Conservation (phyloP, 441 rosid genomes). For the Gossypium schwendimanii region DNA sequence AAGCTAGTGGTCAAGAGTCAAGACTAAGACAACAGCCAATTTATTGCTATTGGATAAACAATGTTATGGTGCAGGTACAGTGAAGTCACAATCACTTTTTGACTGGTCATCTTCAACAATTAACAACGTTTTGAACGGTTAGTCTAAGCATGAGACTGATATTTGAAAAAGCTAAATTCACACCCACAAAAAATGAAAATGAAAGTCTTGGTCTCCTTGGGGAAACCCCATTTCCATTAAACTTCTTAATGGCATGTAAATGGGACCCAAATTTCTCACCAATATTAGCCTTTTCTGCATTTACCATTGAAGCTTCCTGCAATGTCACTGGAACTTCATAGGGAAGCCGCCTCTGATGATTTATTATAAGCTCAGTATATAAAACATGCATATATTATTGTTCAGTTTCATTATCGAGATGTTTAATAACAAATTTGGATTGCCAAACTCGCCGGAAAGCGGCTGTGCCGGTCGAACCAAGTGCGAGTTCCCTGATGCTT, state of each 20-base stretch:
- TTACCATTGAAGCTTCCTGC: slow-evolving; percentile 39
- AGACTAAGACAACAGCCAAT: too few species aligned
- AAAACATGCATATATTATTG: background rate
- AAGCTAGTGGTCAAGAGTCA: background rate
- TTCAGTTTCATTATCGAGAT: background rate
- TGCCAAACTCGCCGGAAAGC: slow-evolving; percentile 25
- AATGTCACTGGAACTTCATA: slow-evolving; percentile 25
- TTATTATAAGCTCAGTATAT: background rate
- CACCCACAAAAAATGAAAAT: background rate
- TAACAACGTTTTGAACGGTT: slow-evolving; percentile 16
- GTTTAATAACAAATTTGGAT: slow-evolving; percentile 14
- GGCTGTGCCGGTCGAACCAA: slow-evolving; percentile 22
- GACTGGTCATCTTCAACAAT: background rate
- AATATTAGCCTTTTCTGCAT: slow-evolving; percentile 8
- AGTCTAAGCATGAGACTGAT: slow-evolving; percentile 16
- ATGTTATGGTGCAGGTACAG: background rate
- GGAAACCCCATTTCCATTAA: slow-evolving; percentile 16
- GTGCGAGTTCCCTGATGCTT: slow-evolving; percentile 41
- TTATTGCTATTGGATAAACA: background rate
- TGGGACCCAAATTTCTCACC: background rate
- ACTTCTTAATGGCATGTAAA: background rate
- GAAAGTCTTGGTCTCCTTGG: slow-evolving; percentile 17
- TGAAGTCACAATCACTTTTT: slow-evolving; percentile 15
- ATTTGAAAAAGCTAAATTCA: background rate
- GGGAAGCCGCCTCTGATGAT: slow-evolving; percentile 23